Base-by-base conservation (phyloP, 2,329 filamentous ascomycete species). In the Cladophialophora yegresii region DNA sequence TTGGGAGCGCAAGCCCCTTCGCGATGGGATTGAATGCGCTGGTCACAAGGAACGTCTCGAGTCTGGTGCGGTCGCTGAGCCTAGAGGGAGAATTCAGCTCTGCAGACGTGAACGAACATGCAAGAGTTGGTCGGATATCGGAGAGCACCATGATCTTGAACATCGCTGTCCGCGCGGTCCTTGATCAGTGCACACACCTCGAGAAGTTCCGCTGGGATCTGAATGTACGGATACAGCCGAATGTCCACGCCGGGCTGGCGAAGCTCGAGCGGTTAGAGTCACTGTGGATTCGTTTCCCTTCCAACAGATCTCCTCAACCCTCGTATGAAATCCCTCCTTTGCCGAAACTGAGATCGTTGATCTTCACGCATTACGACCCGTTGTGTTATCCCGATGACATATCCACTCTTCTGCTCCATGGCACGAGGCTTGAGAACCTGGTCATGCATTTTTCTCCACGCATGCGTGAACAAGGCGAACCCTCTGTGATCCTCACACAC, bases 341-440 rank as follows among this genome's bases (percentile, higher is more conserved):
- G 70, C 82, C 83, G 7, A 84, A 82, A 67, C 76, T 88, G 26
- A 77, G 76, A 36, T 77, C 76, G 4, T 76, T 88, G 40, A 81
- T 82, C 58, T 78, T 85, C 30, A 83, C 83, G 64, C 81, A 87
- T 67, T 85, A 87, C 58, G 86, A 88, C 62, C 86, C 86, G 0
- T 77, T 88, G 9, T 88, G 85, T 74, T 86, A 87, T 69, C 84
- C 84, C 0, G 86, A 88, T 73, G 85, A 87, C 69, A 81, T 88
- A 8, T 84, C 84, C 13, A 76, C 83, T 23, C 74, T 88, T 13
- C 74, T 88, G 6, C 73, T 80, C 13, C 77, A 81, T n/a, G 82
- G 83, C 4, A 81, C 78, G 66, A 83, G 83, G 58, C 75, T 88
- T 3, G 76, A 80, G 47, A 82, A 84, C 33, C 73, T 88, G 7